phyloP scores from a whole-genome alignment of 768 basidiomycete genomes.

The Suillus weaverae region DNA sequence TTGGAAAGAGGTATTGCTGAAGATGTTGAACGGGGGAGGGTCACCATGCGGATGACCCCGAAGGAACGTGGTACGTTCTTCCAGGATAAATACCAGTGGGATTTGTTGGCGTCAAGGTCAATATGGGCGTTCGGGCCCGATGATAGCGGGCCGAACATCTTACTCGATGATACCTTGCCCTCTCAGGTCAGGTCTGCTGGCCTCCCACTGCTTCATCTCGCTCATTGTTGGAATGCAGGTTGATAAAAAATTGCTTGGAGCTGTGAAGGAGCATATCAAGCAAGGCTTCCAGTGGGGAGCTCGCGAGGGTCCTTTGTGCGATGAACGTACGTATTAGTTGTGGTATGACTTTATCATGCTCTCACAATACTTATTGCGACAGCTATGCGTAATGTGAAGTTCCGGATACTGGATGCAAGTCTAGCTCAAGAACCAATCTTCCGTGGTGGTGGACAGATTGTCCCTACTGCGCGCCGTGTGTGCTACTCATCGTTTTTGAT shows the following conservation, averaged over 20 bases:
- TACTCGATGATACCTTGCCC: conserved; percentile 94
- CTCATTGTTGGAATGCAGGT: conserved; percentile 46
- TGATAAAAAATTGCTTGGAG: conserved; percentile 88
- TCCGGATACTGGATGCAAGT: conserved; percentile 90
- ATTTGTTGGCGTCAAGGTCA: conserved; percentile 92
- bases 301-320: conserved; percentile 95
- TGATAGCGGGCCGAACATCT: conserved; percentile 89
- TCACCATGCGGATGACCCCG: conserved; percentile 92
- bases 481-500: conserved; percentile 99
- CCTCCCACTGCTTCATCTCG: conserved; percentile 1
- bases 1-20: conserved; percentile 94
- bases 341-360: neutral
- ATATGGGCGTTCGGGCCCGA: conserved; percentile 99
- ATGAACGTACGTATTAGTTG: conserved; percentile 81
- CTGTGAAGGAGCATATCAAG: conserved; percentile 93
- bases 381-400: conserved; percentile 99
- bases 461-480: conserved; percentile 96
- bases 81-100: conserved; percentile 97
- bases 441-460: conserved; percentile 97
- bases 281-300: conserved; percentile 99
- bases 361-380: conserved; percentile 6
- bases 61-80: conserved; percentile 97
- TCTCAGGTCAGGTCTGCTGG: conserved; percentile 61
- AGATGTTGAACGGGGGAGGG: conserved; percentile 90
- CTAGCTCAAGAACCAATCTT: conserved; percentile 96